These are phyloP conservation scores for Agapanthus africanus DNA, from an alignment of 106 monocot species.

Conservation along the genomic window DNA sequence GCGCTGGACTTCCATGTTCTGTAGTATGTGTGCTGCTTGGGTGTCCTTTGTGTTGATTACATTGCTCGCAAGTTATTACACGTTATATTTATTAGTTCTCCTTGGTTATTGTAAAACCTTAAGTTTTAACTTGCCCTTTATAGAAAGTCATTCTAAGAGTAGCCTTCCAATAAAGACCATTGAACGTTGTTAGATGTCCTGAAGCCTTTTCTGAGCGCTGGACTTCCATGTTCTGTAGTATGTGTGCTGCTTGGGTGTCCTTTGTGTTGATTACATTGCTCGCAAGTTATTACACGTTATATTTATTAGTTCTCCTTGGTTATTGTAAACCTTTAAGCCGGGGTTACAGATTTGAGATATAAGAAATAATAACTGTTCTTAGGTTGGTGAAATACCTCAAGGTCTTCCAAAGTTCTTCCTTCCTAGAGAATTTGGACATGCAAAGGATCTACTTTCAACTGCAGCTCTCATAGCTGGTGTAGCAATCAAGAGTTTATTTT, in stretches of 20 bases:
- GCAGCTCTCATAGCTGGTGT: conserved; percentile 96
- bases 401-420: conserved; percentile 87
- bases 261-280: background rate
- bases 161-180: background rate
- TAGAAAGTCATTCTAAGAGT: background rate
- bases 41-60: background rate
- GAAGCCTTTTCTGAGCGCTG: background rate
- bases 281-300: too few relatives aligned
- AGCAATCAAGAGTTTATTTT: conserved; percentile 42
- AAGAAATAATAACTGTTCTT: too few relatives aligned
- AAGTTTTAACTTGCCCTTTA: too few relatives aligned
- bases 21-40: background rate
- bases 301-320: too few relatives aligned
- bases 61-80: too few relatives aligned
- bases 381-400: conserved; percentile 97
- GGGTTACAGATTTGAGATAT: background rate
- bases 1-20: background rate
- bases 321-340: background rate
- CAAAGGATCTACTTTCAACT: conserved; percentile 72
- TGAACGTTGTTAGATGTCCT: background rate
- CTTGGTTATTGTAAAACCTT: too few relatives aligned
- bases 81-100: too few relatives aligned
- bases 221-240: background rate
- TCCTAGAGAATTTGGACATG: conserved; percentile 81
- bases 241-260: background rate